These are phyloP conservation scores for Dacryopinax spathularia DNA, from an alignment of 768 basidiomycete genomes.

Conservation along the genomic window DNA sequence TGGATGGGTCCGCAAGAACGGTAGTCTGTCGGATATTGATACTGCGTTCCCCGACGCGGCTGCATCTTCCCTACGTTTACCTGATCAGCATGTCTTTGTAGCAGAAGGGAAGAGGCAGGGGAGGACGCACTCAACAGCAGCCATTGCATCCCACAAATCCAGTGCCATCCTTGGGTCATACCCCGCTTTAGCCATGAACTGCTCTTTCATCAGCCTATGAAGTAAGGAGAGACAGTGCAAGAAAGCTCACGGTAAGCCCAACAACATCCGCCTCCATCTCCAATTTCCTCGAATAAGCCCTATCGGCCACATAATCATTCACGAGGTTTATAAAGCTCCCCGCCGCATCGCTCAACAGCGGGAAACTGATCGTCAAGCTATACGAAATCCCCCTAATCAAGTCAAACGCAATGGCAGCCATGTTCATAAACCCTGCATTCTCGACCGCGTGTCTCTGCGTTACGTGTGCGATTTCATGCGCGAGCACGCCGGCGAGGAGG, in stretches of 20 bases:
- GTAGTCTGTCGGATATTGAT: conserved; percentile 23
- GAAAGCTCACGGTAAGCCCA: conserved; percentile 24
- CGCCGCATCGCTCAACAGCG: conserved; percentile 29
- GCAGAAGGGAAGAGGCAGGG: background rate
- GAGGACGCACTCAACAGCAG: conserved; percentile 23
- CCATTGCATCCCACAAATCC: conserved; percentile 31
- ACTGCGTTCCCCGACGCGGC: conserved; percentile 18
- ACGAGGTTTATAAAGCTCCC: conserved; percentile 27
- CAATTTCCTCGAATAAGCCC: conserved; percentile 31
- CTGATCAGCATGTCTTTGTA: background rate
- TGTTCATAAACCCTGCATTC: conserved; percentile 30
- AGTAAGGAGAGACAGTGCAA: background rate
- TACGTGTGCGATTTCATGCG: conserved; percentile 30
- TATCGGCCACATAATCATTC: conserved; percentile 26
- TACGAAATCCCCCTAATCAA: conserved; percentile 29
- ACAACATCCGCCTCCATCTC: conserved; percentile 33
- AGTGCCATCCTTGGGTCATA: conserved; percentile 29
- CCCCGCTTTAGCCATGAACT: conserved; percentile 33
- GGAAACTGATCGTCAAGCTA: conserved; percentile 32
- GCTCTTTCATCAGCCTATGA: background rate
- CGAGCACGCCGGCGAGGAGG: conserved; percentile 29
- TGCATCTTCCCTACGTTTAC: conserved; percentile 19
- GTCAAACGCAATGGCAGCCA: conserved; percentile 31
- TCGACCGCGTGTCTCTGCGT: conserved; percentile 32
- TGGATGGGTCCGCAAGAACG: conserved; percentile 30